Evolutionary conservation across 352 stramenopile genomes (phyloP).

Genomic region (Achlya hypogyna): DNA sequence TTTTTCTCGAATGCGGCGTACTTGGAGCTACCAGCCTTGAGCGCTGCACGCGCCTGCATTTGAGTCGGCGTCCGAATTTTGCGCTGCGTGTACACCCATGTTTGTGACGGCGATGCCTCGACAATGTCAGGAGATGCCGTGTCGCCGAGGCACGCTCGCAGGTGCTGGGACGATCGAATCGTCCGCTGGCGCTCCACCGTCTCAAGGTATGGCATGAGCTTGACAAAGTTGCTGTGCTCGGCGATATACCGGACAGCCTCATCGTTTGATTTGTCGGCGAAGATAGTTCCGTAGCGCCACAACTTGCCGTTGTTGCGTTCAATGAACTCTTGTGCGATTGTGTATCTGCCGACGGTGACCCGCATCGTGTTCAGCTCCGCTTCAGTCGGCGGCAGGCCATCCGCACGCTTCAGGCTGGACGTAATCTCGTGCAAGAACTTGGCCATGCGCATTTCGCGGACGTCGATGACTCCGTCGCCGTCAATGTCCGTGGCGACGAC

Average conservation of each 20-base stretch:
- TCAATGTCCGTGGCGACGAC: constrained; percentile 36
- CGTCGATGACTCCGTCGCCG: constrained; percentile 49
- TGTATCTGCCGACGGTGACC: constrained; percentile 39
- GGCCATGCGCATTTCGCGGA: constrained; percentile 54
- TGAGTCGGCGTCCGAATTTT: constrained; percentile 35
- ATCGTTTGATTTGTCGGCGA: constrained; percentile 46
- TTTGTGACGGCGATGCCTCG: constrained; percentile 22
- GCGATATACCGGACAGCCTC: constrained; percentile 56
- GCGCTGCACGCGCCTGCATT: not conserved
- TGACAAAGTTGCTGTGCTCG: constrained; percentile 53
- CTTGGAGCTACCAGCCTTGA: constrained; percentile 25
- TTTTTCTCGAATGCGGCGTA: constrained; percentile 26
- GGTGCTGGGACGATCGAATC: constrained; percentile 47
- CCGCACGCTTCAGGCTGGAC: constrained; percentile 20
- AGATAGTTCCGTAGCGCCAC: constrained; percentile 57
- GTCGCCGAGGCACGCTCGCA: constrained; percentile 21
- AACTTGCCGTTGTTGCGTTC: constrained; percentile 54
- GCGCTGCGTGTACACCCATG: constrained; percentile 51
- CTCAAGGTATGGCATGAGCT: constrained; percentile 53
- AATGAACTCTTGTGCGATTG: constrained; percentile 61
- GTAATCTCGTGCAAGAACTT: constrained; percentile 56
- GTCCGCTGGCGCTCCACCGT: constrained; percentile 44
- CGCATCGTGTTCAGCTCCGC: constrained; percentile 37
- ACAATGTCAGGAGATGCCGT: not conserved
- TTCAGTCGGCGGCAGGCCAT: constrained; percentile 20